Evolutionary conservation across 345 rosid genomes (phyloP), one percentile per base, ranked within the genome.

Genomic region (Linum lewisii): DNA sequence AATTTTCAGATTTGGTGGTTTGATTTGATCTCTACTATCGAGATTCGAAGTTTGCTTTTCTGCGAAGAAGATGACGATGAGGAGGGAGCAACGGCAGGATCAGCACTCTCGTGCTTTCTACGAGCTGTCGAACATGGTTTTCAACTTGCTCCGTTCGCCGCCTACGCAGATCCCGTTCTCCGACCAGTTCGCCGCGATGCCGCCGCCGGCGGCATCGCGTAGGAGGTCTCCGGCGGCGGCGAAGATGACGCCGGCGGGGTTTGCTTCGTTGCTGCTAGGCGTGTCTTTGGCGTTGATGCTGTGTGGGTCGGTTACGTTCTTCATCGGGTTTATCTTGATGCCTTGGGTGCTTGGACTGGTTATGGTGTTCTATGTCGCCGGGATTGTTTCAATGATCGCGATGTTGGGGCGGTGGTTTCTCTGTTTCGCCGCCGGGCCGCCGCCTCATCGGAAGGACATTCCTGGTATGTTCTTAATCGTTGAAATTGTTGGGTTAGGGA

Each of bases 221-320:
- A 51, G 45, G 20, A 26, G 70, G 32, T 58, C 78, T 22, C 15
- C 78, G 26, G 14, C 7, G 18, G 13, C 70, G 72, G 18, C 72
- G 53, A 81, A 78, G 79, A 86, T 88, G 9, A 52, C 97, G 16
- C 92, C 96, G 49, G 79, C 92, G 36, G 99, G 92, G 2, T 87
- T 93, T 25, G 95, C 91, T 53, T 85, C 90, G 49, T 44, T 87
- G 83, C 73, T 93, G 71, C 75, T 93, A 1, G 99, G 97, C 59
- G 72, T 81, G 7, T 89, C 95, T 1, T 16, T 93, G 62, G 69
- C 90, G 6, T 65, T 93, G 74, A 89, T 93, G 90, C 66, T 93
- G 6, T 87, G 97, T 55, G 97, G 99, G 72, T 87, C 95, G 36
- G 80, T 93, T 47, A 87, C 99, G 54, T 89, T 93, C 77, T 89